phyloP scores from a whole-genome alignment of 768 basidiomycete species.

The Russula sp. region DNA sequence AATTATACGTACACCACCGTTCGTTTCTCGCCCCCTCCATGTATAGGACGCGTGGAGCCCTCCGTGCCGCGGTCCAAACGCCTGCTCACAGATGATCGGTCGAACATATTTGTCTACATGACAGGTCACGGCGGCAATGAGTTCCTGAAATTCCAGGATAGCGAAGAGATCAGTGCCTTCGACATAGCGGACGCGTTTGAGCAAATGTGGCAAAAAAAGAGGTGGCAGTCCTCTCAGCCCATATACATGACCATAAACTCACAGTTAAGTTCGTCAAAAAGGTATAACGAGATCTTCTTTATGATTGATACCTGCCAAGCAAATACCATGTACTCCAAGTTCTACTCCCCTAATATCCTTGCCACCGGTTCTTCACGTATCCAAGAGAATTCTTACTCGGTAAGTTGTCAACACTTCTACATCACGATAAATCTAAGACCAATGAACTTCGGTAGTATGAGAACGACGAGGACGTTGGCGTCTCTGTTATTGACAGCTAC shows the following conservation, averaged over 20 bases:
- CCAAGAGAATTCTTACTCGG: conserved; percentile 91
- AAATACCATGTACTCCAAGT: conserved; percentile 88
- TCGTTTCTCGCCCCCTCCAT: neutral
- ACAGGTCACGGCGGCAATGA: conserved; percentile 98
- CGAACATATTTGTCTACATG: conserved; percentile 96
- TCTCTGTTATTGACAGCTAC: conserved; percentile 91
- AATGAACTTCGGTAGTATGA: conserved; percentile 52
- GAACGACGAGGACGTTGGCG: conserved; percentile 90
- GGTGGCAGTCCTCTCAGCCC: conserved; percentile 36
- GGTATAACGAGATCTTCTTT: conserved; percentile 94
- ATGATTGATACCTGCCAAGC: conserved; percentile 99
- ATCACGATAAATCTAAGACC: neutral
- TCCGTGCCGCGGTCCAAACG: conserved; percentile 90
- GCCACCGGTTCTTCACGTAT: conserved; percentile 83
- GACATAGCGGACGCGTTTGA: conserved; percentile 98
- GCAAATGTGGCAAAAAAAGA: conserved; percentile 96
- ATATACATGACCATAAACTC: neutral
- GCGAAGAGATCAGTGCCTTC: conserved; percentile 93
- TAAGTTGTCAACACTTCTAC: conserved; percentile 30
- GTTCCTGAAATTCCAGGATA: conserved; percentile 98
- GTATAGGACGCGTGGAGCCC: conserved; percentile 72
- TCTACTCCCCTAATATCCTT: conserved; percentile 89
- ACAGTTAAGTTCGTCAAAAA: conserved; percentile 23
- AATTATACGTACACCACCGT: neutral
- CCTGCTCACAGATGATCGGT: conserved; percentile 80